phyloP scores from a whole-genome alignment of 75 land plant species.

The Sequoiadendron giganteum region DNA sequence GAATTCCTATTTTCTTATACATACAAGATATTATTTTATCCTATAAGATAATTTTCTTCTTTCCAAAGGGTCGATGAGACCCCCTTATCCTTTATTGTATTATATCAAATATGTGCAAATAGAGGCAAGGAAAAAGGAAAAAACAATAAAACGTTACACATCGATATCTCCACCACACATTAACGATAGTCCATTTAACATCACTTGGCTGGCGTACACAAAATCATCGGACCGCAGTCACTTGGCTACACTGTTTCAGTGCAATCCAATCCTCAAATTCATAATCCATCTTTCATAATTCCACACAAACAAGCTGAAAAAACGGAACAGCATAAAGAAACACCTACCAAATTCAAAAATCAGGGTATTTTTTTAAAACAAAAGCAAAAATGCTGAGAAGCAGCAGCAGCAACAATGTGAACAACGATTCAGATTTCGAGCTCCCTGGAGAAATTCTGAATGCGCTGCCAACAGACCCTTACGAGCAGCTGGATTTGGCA shows the following conservation, averaged over 20 bases:
- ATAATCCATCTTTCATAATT: not conserved
- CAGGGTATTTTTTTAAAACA: not conserved
- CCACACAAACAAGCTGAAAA: not conserved
- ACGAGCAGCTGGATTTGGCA: conserved; percentile 96
- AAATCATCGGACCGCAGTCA: not conserved
- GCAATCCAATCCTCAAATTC: not conserved
- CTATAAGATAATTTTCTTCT: too few relatives aligned
- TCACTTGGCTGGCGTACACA: not conserved
- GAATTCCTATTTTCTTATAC: too few relatives aligned
- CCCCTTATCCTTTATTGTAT: too few relatives aligned
- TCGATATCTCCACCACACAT: not conserved
- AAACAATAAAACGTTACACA: too few relatives aligned
- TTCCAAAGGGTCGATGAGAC: too few relatives aligned
- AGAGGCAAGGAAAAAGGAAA: not conserved
- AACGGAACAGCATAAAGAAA: not conserved
- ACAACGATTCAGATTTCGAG: conserved; percentile 41
- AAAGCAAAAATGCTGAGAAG: not conserved
- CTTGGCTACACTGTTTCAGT: not conserved
- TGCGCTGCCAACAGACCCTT: conserved; percentile 85
- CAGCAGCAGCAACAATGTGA: not conserved
- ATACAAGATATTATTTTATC: too few relatives aligned
- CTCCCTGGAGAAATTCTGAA: conserved; percentile 64
- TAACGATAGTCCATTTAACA: not conserved
- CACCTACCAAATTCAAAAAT: not conserved
- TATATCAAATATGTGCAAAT: too few relatives aligned